A percentile compares a stretch with the other conserved stretches of the same genome.
phyloP scores from a whole-genome alignment of 306 rosid genomes.

The Quercus cerris region DNA sequence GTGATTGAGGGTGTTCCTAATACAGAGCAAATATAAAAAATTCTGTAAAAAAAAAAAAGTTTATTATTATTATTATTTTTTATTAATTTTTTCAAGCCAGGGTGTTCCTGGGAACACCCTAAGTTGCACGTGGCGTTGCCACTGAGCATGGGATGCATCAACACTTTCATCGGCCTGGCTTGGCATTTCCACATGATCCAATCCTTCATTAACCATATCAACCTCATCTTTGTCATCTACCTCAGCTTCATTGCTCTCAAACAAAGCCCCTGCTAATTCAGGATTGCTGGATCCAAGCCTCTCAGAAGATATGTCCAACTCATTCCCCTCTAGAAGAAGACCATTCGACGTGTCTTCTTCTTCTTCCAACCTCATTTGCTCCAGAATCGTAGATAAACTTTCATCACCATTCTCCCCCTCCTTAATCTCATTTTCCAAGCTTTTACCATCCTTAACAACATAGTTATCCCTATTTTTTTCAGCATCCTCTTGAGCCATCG shows the following conservation, averaged over 20 bases:
- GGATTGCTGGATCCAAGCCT: constrained; percentile 14
- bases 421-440: constrained; percentile 22
- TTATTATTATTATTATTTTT: too few relatives aligned
- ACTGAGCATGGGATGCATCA: constrained; percentile 36
- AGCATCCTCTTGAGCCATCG: constrained; percentile 35
- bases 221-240: constrained; percentile 29
- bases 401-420: constrained; percentile 39
- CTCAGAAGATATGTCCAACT: constrained; percentile 3
- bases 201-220: constrained; percentile 27
- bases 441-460: constrained; percentile 29
- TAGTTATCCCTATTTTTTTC: constrained; percentile 26
- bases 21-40: too few relatives aligned
- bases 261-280: background rate
- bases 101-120: too few relatives aligned
- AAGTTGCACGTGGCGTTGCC: too few relatives aligned
- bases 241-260: constrained; percentile 16
- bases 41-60: too few relatives aligned
- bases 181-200: constrained; percentile 45
- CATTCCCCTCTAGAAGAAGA: constrained; percentile 30
- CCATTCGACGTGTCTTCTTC: constrained; percentile 39
- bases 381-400: constrained; percentile 38
- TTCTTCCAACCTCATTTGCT: constrained; percentile 56
- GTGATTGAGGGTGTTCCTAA: too few relatives aligned
- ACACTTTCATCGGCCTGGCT: constrained; percentile 58
- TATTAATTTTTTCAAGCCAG: too few relatives aligned